Conservation (phyloP, 495 filamentous ascomycete species). For the Hyphodiscus hymeniophilus region DNA sequence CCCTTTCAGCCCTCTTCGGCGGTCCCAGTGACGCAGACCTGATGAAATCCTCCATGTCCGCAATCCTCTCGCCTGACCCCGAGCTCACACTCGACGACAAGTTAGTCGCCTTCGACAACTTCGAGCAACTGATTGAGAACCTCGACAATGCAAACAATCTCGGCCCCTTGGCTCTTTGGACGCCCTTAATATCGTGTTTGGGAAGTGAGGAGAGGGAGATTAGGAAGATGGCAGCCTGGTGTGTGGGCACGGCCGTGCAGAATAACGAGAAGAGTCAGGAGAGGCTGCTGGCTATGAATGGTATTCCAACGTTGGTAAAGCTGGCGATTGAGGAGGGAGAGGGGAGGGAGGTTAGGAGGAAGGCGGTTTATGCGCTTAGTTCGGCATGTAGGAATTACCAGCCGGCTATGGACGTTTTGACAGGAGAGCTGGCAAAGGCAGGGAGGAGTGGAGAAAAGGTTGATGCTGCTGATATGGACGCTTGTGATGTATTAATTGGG, state of each 20-base stretch:
- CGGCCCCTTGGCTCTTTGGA: conserved; percentile 69
- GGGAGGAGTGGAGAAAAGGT: conserved; percentile 39
- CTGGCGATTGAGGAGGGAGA: conserved; percentile 49
- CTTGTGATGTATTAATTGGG: conserved; percentile 64
- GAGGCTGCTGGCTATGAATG: conserved; percentile 61
- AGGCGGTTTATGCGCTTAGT: conserved; percentile 82
- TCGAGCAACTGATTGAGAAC: conserved; percentile 83
- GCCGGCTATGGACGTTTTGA: conserved; percentile 58
- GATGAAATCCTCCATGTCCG: conserved; percentile 76
- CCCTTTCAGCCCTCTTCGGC: conserved; percentile 66
- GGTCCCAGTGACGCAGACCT: conserved; percentile 80
- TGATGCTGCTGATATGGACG: conserved; percentile 79
- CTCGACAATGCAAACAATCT: conserved; percentile 96
- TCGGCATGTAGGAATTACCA: conserved; percentile 80
- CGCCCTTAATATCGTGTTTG: conserved; percentile 62
- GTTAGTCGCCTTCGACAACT: conserved; percentile 88
- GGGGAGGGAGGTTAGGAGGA: conserved; percentile 59
- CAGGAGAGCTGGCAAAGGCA: conserved; percentile 47
- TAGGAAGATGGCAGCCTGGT: conserved; percentile 81
- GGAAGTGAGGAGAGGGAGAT: conserved; percentile 59
- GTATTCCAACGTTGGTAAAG: conserved; percentile 56
- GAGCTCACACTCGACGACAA: conserved; percentile 63
- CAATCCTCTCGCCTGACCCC: conserved; percentile 53
- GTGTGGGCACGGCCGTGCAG: conserved; percentile 87
- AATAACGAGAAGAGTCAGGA: conserved; percentile 85